Conservation (phyloP, 352 stramenopile species). For the Globisporangium emineosum region DNA sequence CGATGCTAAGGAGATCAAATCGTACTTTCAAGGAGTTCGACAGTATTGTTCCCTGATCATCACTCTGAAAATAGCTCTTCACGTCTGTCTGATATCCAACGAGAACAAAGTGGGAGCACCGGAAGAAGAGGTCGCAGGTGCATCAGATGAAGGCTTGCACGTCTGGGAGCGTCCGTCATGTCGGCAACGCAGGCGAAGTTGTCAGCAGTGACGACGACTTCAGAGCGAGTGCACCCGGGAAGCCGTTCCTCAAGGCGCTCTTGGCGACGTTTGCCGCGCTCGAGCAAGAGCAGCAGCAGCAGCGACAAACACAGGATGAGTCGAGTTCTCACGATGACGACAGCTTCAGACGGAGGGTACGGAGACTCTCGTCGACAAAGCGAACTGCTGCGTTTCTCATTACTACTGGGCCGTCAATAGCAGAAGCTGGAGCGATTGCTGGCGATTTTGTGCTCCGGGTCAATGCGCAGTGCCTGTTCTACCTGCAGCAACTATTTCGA, state of each 20-base stretch:
- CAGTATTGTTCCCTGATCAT: background rate
- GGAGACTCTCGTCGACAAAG: background rate
- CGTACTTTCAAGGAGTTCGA: background rate
- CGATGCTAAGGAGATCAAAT: background rate
- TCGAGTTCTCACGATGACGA: background rate
- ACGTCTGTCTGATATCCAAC: background rate
- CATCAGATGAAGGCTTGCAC: background rate
- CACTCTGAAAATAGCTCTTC: background rate
- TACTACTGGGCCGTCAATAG: background rate
- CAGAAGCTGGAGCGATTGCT: background rate
- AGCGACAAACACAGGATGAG: background rate
- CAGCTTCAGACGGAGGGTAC: background rate
- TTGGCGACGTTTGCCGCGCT: constrained; percentile 8
- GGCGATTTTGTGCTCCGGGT: constrained; percentile 14
- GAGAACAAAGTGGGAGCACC: too few species aligned
- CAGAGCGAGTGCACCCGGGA: constrained; percentile 10
- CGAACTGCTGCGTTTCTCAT: background rate
- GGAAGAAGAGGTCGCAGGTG: too few species aligned
- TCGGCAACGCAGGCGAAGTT: background rate
- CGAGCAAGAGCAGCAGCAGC: constrained; percentile 6
- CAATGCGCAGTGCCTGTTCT: constrained; percentile 21
- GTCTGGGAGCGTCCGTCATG: background rate
- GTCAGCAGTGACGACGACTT: background rate
- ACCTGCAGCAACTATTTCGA: constrained; percentile 21
- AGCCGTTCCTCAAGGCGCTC: constrained; percentile 18